Evolutionary conservation across 345 rosid genomes (phyloP).

Genomic region (Syzygium jambos): DNA sequence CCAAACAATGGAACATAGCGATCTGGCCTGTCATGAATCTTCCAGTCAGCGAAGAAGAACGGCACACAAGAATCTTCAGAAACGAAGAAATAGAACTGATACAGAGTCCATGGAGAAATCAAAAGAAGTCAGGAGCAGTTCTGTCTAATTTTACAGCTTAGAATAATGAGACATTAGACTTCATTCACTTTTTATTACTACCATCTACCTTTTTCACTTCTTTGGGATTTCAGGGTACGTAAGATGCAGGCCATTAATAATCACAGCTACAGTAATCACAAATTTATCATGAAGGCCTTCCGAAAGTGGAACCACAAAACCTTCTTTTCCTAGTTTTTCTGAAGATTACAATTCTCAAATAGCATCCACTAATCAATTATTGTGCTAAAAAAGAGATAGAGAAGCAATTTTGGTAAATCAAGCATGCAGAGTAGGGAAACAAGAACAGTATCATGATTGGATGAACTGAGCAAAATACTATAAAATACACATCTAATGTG

Average conservation of each 20-base stretch:
- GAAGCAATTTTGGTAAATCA: not conserved
- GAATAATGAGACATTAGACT: not conserved
- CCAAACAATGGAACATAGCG: slow-evolving; percentile 91
- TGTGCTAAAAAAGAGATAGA: not conserved
- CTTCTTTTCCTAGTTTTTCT: not conserved
- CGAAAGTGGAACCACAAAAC: not conserved
- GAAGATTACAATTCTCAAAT: not conserved
- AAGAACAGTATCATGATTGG: not conserved
- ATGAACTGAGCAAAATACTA: not conserved
- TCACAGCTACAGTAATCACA: not conserved
- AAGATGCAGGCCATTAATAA: not conserved
- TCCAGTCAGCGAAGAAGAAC: not conserved
- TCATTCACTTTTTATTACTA: not conserved
- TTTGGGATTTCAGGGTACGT: not conserved
- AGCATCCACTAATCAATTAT: not conserved
- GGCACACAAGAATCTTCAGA: not conserved
- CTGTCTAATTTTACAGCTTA: not conserved
- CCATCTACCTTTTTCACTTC: not conserved
- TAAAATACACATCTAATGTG: not conserved
- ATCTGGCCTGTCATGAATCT: slow-evolving; percentile 69
- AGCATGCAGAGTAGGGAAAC: not conserved
- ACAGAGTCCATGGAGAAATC: not conserved
- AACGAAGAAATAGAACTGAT: not conserved
- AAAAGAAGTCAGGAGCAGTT: not conserved
- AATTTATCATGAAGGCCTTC: not conserved